These are phyloP conservation scores for Phytopythium oedochilum DNA, from an alignment of 352 stramenopile genomes.

Conservation along the genomic window DNA sequence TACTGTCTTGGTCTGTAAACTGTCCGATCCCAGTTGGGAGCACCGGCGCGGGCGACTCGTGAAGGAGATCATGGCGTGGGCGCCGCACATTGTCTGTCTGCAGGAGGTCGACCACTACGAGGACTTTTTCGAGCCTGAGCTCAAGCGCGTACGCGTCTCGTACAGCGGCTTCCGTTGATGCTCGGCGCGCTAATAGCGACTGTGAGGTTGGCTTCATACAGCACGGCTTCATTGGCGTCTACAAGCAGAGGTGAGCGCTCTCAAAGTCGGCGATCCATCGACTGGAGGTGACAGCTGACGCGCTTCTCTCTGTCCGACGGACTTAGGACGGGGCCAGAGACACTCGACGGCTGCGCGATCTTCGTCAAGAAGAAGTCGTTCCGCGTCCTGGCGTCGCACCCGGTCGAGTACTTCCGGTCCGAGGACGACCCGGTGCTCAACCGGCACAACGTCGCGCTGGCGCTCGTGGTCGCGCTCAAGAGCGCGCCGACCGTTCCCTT, in stretches of 20 bases:
- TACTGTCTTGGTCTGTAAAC: slow-evolving; percentile 13
- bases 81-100: slow-evolving; percentile 50
- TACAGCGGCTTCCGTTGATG: not conserved
- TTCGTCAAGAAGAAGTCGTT: slow-evolving; percentile 49
- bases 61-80: slow-evolving; percentile 45
- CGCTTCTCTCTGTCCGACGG: not conserved
- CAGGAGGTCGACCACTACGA: slow-evolving; percentile 74
- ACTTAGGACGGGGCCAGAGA: slow-evolving; percentile 43
- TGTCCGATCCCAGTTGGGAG: slow-evolving; percentile 14
- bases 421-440: slow-evolving; percentile 40
- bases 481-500: slow-evolving; percentile 21
- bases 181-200: not conserved
- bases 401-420: slow-evolving; percentile 38
- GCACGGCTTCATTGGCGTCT: slow-evolving; percentile 42
- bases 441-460: slow-evolving; percentile 55
- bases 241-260: slow-evolving; percentile 46
- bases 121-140: slow-evolving; percentile 62
- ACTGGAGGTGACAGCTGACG: not conserved
- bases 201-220: slow-evolving; percentile 3
- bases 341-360: slow-evolving; percentile 60
- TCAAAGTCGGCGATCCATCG: not conserved
- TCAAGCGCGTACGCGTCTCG: slow-evolving; percentile 24
- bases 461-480: slow-evolving; percentile 34
- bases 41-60: slow-evolving; percentile 42
- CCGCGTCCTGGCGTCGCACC: slow-evolving; percentile 32